phyloP scores from a whole-genome alignment of 768 basidiomycete genomes.

The Hygrocybe coccinea region DNA sequence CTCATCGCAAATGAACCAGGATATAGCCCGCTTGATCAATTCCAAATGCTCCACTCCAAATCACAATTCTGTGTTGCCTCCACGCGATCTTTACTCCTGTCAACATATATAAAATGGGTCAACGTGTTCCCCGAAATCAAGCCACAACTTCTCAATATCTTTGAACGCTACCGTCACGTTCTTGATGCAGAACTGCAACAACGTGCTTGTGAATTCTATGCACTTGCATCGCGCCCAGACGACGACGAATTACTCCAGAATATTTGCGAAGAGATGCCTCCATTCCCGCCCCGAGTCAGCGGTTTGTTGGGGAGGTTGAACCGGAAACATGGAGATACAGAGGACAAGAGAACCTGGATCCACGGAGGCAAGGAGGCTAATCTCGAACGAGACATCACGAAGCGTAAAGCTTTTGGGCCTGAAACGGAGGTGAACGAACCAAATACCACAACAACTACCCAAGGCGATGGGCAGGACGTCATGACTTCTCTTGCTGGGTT shows the following conservation, averaged over 20 bases:
- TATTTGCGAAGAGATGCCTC: slow-evolving; percentile 98
- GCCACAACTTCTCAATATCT: slow-evolving; percentile 85
- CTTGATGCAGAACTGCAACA: slow-evolving; percentile 97
- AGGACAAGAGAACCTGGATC: slow-evolving; percentile 93
- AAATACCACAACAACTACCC: slow-evolving; percentile 16
- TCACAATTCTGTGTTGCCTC: slow-evolving; percentile 91
- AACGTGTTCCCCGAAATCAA: slow-evolving; percentile 99
- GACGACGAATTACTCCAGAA: slow-evolving; percentile 92
- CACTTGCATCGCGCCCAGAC: slow-evolving; percentile 75
- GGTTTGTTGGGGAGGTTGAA: slow-evolving; percentile 83
- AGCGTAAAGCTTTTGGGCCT: slow-evolving; percentile 43
- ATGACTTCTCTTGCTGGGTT: slow-evolving; percentile 79
- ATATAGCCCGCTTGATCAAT: slow-evolving; percentile 91
- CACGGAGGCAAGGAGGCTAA: slow-evolving; percentile 94
- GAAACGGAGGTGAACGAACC: slow-evolving; percentile 35
- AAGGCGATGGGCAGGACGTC: slow-evolving; percentile 47
- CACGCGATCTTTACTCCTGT: slow-evolving; percentile 86
- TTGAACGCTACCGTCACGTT: slow-evolving; percentile 96
- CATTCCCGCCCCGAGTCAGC: slow-evolving; percentile 93
- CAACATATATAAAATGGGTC: slow-evolving; percentile 99
- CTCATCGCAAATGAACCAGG: slow-evolving; percentile 93
- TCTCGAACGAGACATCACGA: slow-evolving; percentile 63
- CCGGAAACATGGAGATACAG: slow-evolving; percentile 86
- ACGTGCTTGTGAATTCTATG: slow-evolving; percentile 95
- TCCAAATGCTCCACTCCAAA: slow-evolving; percentile 87